phyloP scores from a whole-genome alignment of 1,139 yeast species.

The Geotrichum candidum region DNA sequence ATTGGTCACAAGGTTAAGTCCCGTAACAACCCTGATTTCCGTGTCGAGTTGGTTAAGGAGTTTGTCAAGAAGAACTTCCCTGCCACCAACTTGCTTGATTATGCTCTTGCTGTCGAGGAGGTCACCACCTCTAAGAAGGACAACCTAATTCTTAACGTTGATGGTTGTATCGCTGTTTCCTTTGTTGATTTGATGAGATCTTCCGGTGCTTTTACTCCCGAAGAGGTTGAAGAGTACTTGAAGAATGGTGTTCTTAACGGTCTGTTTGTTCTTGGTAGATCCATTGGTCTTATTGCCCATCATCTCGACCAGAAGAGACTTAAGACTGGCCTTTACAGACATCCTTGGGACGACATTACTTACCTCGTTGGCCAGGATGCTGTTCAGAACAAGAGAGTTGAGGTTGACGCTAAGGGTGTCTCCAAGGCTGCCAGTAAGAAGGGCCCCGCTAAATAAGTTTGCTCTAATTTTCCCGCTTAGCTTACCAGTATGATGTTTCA shows the following conservation, averaged over 20 bases:
- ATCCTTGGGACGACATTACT: slow-evolving; percentile 46
- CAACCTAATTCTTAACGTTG: slow-evolving; percentile 43
- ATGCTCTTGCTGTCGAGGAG: slow-evolving; percentile 45
- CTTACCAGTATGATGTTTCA: background rate
- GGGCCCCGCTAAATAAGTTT: slow-evolving; percentile 1
- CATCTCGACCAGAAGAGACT: slow-evolving; percentile 45
- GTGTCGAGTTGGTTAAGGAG: slow-evolving; percentile 45
- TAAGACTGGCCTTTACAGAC: slow-evolving; percentile 44
- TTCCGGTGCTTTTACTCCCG: slow-evolving; percentile 42
- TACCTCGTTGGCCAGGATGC: slow-evolving; percentile 39
- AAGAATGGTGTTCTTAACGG: slow-evolving; percentile 45
- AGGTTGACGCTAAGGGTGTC: slow-evolving; percentile 34
- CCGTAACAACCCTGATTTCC: slow-evolving; percentile 45
- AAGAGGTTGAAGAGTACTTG: slow-evolving; percentile 43
- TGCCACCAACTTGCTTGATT: slow-evolving; percentile 39
- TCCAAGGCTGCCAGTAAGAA: slow-evolving; percentile 27
- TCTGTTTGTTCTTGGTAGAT: slow-evolving; percentile 42
- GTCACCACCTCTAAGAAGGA: slow-evolving; percentile 46
- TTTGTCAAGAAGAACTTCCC: slow-evolving; percentile 44
- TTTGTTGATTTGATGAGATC: slow-evolving; percentile 42
- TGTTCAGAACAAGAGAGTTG: slow-evolving; percentile 33
- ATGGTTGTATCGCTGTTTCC: slow-evolving; percentile 44
- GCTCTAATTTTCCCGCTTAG: background rate
- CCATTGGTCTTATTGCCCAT: slow-evolving; percentile 45
- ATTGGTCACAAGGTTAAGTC: slow-evolving; percentile 46